phyloP scores from a whole-genome alignment of 2,329 filamentous ascomycete species.

The Fusarium pseudonygamai region DNA sequence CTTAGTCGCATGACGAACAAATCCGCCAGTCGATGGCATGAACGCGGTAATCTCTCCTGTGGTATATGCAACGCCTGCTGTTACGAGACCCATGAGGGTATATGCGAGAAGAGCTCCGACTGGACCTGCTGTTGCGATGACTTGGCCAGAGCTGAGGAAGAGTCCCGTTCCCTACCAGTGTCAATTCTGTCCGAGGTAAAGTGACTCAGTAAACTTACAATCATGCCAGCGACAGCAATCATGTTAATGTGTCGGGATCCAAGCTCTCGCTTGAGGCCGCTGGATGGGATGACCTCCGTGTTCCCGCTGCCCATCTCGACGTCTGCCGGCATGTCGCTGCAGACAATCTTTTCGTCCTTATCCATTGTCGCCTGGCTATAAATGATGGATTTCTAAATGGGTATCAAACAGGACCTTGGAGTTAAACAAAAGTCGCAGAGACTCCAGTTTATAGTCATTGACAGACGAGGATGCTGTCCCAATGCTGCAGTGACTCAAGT shows the following conservation, averaged over 20 bases:
- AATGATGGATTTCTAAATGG: too few relatives aligned
- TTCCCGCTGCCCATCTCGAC: not conserved
- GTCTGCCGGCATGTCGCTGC: not conserved
- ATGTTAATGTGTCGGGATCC: not conserved
- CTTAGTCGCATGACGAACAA: not conserved
- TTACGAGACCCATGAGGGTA: not conserved
- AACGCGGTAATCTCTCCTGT: not conserved
- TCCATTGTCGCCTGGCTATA: not conserved
- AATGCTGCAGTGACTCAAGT: not conserved
- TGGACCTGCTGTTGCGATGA: not conserved
- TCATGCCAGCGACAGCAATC: not conserved
- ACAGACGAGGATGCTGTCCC: too few relatives aligned
- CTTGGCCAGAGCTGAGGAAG: not conserved
- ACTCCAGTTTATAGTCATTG: not conserved
- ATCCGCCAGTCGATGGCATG: not conserved
- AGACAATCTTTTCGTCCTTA: not conserved
- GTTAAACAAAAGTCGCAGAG: too few relatives aligned
- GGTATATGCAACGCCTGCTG: not conserved
- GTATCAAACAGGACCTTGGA: too few relatives aligned
- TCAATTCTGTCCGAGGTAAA: accelerated
- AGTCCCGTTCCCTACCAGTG: not conserved
- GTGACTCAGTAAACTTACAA: not conserved
- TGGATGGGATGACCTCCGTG: not conserved
- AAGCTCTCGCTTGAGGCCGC: not conserved
- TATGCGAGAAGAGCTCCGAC: not conserved